Base-by-base conservation (phyloP, 2,329 filamentous ascomycete genomes). In the Stagonosporopsis rhizophila region DNA sequence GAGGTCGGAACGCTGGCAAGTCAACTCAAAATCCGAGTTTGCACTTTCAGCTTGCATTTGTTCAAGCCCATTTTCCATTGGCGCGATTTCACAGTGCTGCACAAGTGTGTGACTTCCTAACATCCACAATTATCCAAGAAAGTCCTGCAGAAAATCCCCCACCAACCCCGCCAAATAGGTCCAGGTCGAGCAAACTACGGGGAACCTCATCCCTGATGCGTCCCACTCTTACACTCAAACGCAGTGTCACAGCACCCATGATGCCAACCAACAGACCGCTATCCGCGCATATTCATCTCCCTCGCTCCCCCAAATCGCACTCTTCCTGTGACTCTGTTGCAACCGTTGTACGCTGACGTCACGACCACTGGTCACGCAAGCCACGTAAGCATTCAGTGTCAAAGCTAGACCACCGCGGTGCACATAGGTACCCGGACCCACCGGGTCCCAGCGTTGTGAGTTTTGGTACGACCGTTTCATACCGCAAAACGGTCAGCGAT, bases 401-500 rank as follows among this genome's bases (percentile, higher is more conserved):
- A 17, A 37, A 52, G 44, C 52, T 52, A 35, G 46, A 48, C 35
- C 42, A 45, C 27, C n/a, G 32, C 28, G 22, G 47, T 52, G 30
- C 52, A 40, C 52, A 52, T 32, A 52, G 44, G 47, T 56, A 52
- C 47, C 42, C 12, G 38, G 48, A 28, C 53, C 53, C 53, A 56
- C 53, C 53, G 34, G 7, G 45, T 42, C 41, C 30, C 44, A 46
- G 37, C 28, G 17, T 32, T 19, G 48, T 35, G 28, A 32, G n/a
- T 46, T 32, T 48, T 58, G 30, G 53, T 51, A 45, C 51, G 34
- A 58, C 58, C 44, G 58, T 60, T 60, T 60, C 54, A 52, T 19
- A 42, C 39, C 46, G 45, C 28, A 44, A 19, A 51, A 55, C 50
- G 49, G 54, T 52, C 48, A 46, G 49, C 19, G 52, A 59, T 59